Conservation (phyloP, 1,139 yeast species). For the Zygotorulaspora mrakii region DNA sequence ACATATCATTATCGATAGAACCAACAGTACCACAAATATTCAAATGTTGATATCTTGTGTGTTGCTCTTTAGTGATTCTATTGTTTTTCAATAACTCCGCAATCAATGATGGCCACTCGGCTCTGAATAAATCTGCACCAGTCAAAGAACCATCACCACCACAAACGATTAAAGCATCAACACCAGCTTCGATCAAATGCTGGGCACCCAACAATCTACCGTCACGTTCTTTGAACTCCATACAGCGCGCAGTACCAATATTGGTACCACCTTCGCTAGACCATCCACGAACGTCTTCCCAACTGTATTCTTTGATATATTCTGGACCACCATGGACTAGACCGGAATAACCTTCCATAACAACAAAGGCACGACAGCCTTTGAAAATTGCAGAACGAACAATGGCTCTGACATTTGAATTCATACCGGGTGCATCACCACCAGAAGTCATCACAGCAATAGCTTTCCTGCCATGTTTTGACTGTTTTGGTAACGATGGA, state of each 20-base stretch:
- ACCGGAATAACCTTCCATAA: constrained; percentile 94
- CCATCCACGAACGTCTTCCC: constrained; percentile 95
- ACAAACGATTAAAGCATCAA: constrained; percentile 94
- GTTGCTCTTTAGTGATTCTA: constrained; percentile 54
- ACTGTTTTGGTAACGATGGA: constrained; percentile 25
- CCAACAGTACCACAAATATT: constrained; percentile 95
- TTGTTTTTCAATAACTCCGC: constrained; percentile 58
- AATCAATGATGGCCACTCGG: constrained; percentile 88
- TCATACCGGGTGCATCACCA: constrained; percentile 95
- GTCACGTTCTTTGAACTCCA: constrained; percentile 73
- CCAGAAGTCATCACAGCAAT: constrained; percentile 98
- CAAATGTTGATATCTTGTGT: constrained; percentile 60
- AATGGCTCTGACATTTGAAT: constrained; percentile 82
- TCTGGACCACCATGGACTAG: constrained; percentile 76
- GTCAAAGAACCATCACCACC: constrained; percentile 99
- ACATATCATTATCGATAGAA: constrained; percentile 96
- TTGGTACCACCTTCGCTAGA: constrained; percentile 89
- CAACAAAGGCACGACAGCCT: constrained; percentile 93
- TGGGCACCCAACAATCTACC: constrained; percentile 83
- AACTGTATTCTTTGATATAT: constrained; percentile 68
- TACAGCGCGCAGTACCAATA: constrained; percentile 94
- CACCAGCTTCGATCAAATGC: constrained; percentile 81
- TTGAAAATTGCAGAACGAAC: constrained; percentile 83
- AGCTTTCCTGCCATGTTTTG: constrained; percentile 23
- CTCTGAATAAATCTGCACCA: constrained; percentile 91